These are phyloP conservation scores for Apiospora hydei DNA, from an alignment of 2,329 filamentous ascomycete species.

Conservation along the genomic window DNA sequence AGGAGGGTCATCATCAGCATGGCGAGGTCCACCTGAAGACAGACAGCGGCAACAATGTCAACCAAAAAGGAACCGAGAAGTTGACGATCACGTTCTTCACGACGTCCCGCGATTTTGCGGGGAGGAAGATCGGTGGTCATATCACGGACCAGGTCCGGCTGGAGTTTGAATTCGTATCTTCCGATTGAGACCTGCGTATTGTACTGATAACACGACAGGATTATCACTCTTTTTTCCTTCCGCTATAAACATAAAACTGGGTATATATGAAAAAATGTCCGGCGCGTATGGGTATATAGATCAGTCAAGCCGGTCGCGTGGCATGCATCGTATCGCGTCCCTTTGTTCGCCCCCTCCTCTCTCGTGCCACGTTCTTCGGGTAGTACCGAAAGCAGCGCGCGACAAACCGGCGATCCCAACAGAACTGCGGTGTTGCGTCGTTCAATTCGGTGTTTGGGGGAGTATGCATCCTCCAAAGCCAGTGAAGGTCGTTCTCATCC, in stretches of 20 bases:
- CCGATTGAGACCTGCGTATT: not conserved
- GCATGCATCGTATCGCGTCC: not conserved
- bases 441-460: not conserved
- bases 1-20: not conserved
- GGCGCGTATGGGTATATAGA: not conserved
- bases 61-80: not conserved
- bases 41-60: slow-evolving; percentile 2
- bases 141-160: not conserved
- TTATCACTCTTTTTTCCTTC: not conserved
- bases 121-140: slow-evolving; percentile 17
- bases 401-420: not conserved
- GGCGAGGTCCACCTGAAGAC: slow-evolving; percentile 21
- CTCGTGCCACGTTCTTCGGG: not conserved
- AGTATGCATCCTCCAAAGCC: no score
- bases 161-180: slow-evolving; percentile 25
- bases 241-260: slow-evolving; percentile 4
- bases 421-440: not conserved
- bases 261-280: not conserved
- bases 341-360: not conserved
- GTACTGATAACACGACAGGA: not conserved
- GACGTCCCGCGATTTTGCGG: slow-evolving; percentile 1
- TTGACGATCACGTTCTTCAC: slow-evolving; percentile 26
- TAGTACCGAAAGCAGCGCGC: not conserved
- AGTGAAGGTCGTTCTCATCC: no score
- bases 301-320: not conserved